Base-by-base conservation (phyloP, 2,329 filamentous ascomycete species). In the Aurifilum marmelostoma region DNA sequence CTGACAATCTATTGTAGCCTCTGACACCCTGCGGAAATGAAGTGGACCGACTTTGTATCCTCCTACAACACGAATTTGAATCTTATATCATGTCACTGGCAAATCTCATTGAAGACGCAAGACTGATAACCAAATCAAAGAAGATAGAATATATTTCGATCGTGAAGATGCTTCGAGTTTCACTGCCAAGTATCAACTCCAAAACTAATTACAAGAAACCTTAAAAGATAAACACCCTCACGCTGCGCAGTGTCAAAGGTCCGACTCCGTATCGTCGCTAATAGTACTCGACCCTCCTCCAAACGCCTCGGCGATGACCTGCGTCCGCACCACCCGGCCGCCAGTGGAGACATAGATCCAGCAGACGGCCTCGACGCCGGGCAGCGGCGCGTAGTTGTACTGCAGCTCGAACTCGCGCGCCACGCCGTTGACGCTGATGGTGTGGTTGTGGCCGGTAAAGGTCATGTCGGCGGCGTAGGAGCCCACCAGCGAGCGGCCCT, bases 221-320 rank as follows among this genome's bases (percentile, higher is more conserved):
- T 27, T 1, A 16, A 27, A 14, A 59, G n/a, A n/a, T n/a, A 34
- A 34, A 8, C 32, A 32, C 7, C 56, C 14, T 59, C 32, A 59
- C 16, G 61, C 18, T 21, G 29, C 3, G 29, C 47, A 63, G n/a
- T 18, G 24, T 71, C 62, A 71, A 16, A 71, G 63, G 21, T 71
- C 69, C 50, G 67, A 43, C 27, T 73, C 73, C 11, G 72, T 71
- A 11, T 81, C 79, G 56, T 82, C 80, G 61, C 80, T 83, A 73
- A 88, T 83, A 3, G 81, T 85, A 67, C 83, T 85, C 2, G 78
- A 82, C 1, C 85, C 86, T 8, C 85, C 86, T 4, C 83, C 86
- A 72, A 82, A 79, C 5, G 81, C 79, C 75, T 88, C 85, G 58
- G 84, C 83, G 64, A 88, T 75, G 27, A 88, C 78, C 74, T 83